Percentiles rank a stretch among this genome's conserved stretches.
Conservation (phyloP, 352 stramenopile species). For the Globisporangium viniferum region DNA sequence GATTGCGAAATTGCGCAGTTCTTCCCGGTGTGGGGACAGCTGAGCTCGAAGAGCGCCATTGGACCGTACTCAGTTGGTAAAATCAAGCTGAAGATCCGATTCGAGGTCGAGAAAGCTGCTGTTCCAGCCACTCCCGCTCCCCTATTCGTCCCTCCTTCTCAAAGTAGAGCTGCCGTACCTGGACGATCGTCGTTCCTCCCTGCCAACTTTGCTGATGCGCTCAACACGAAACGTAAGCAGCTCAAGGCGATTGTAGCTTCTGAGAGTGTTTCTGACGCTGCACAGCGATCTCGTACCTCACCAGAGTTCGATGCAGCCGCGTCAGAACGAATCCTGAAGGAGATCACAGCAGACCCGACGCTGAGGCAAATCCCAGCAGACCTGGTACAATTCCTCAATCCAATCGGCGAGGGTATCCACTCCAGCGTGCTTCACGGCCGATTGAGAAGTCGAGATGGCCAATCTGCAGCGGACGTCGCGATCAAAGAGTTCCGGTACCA, state of each 20-base stretch:
- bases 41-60: slow-evolving; percentile 6
- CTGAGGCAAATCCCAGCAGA: slow-evolving; percentile 12
- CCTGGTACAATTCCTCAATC: slow-evolving; percentile 17
- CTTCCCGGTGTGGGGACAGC: slow-evolving; percentile 24
- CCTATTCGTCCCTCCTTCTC: not conserved
- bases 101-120: slow-evolving; percentile 21
- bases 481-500: slow-evolving; percentile 41
- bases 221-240: slow-evolving; percentile 40
- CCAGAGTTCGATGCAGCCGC: slow-evolving; percentile 1
- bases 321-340: slow-evolving; percentile 18
- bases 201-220: slow-evolving; percentile 28
- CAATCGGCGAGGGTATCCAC: slow-evolving; percentile 32
- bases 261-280: slow-evolving; percentile 8
- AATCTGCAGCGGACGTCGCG: slow-evolving; percentile 14
- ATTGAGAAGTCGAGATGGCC: not conserved
- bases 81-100: slow-evolving; percentile 33
- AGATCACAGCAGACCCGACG: slow-evolving; percentile 18
- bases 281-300: not conserved
- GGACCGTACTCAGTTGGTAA: slow-evolving; percentile 20
- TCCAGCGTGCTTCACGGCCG: slow-evolving; percentile 26
- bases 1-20: slow-evolving; percentile 31
- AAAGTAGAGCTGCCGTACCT: not conserved
- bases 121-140: slow-evolving; percentile 3
- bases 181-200: slow-evolving; percentile 14
- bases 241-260: slow-evolving; percentile 28